Evolutionary conservation across 2,329 filamentous ascomycete species (phyloP).

Genomic region (Teratosphaeria gauchensis): DNA sequence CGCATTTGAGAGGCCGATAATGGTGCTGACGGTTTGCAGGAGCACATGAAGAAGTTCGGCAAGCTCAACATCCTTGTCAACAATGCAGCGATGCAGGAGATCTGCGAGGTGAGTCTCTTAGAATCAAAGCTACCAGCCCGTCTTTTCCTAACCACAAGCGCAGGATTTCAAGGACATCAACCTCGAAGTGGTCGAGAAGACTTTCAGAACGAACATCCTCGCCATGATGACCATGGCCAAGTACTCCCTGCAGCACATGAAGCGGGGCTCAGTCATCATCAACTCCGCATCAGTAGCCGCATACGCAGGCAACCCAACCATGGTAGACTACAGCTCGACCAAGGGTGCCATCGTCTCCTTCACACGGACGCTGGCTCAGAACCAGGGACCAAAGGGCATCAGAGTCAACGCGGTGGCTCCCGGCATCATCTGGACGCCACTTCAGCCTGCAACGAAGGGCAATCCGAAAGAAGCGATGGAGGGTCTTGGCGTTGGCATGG

Average conservation of each 20-base stretch:
- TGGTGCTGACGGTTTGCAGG: constrained; percentile 9
- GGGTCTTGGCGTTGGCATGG: constrained; percentile 51
- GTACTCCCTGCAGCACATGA: constrained; percentile 65
- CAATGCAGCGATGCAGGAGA: constrained; percentile 38
- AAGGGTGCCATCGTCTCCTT: constrained; percentile 73
- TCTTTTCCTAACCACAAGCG: not conserved
- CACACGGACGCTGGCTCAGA: constrained; percentile 66
- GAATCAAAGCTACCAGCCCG: not conserved
- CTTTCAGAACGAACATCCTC: constrained; percentile 76
- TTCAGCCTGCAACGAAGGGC: constrained; percentile 65
- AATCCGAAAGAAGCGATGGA: constrained; percentile 53
- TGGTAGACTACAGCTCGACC: constrained; percentile 73
- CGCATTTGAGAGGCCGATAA: not conserved
- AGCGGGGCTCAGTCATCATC: constrained; percentile 64
- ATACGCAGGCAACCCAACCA: constrained; percentile 61
- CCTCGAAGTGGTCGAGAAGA: constrained; percentile 71
- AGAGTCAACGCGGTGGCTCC: constrained; percentile 69
- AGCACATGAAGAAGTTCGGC: constrained; percentile 56
- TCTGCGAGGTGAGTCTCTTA: not conserved
- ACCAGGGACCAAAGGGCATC: constrained; percentile 62
- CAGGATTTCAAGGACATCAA: constrained; percentile 60
- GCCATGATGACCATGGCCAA: constrained; percentile 68
- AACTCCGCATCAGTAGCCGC: constrained; percentile 79
- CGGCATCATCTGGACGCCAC: constrained; percentile 65
- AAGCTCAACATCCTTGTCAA: constrained; percentile 65